These are phyloP conservation scores for Parascedosporium putredinis DNA, from an alignment of 2,329 filamentous ascomycete species.

Conservation along the genomic window DNA sequence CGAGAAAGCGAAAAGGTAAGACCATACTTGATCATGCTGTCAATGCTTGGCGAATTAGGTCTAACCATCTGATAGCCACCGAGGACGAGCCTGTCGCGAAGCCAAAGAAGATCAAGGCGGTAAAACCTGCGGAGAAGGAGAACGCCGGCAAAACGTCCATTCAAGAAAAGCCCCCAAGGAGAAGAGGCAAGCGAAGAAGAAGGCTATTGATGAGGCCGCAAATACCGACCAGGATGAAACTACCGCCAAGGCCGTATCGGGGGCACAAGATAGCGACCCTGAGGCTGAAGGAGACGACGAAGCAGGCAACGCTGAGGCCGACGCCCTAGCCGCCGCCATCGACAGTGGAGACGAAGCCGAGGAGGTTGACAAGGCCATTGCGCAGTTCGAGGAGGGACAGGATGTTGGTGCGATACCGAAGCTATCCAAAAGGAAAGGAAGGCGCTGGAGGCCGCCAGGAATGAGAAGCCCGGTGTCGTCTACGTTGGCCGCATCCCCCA, in stretches of 20 bases:
- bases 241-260: constrained; percentile 5
- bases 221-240: constrained; percentile 12
- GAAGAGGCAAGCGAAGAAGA: constrained; percentile 19
- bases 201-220: constrained; percentile 22
- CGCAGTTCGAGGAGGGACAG: constrained; percentile 35
- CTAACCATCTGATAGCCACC: constrained; percentile 21
- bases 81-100: constrained; percentile 34
- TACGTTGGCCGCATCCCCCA: constrained; percentile 88
- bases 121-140: constrained; percentile 21
- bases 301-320: constrained; percentile 23
- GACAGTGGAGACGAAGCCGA: constrained; percentile 33
- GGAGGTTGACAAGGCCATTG: constrained; percentile 21
- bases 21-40: constrained; percentile 1
- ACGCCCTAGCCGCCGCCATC: constrained; percentile 28
- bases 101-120: constrained; percentile 35
- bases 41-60: not conserved
- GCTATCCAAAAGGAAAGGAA: constrained; percentile 33
- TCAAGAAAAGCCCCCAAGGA: constrained; percentile 25
- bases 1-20: constrained; percentile 28
- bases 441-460: constrained; percentile 27
- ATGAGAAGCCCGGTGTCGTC: constrained; percentile 62
- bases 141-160: constrained; percentile 18
- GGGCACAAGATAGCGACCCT: constrained; percentile 22
- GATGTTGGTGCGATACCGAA: constrained; percentile 41
- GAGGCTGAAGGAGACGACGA: constrained; percentile 30